Conservation (phyloP, 495 filamentous ascomycete species). For the Daldinia childiae region DNA sequence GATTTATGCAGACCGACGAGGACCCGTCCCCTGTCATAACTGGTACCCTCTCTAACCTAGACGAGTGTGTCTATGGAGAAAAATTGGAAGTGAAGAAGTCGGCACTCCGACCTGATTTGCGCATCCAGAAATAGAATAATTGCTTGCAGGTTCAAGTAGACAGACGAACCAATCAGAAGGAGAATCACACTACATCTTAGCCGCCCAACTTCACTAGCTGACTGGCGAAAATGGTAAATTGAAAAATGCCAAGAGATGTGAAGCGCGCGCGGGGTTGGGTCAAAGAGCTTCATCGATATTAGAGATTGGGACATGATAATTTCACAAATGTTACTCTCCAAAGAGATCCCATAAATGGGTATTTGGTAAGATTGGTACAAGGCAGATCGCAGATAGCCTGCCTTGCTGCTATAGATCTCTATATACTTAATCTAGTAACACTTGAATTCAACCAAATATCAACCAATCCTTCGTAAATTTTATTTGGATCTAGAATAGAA, state of each 20-base stretch:
- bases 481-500: too few species aligned
- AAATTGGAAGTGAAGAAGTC: constrained; percentile 11
- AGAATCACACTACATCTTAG: constrained; percentile 44
- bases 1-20: constrained; percentile 25
- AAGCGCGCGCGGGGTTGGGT: constrained; percentile 13
- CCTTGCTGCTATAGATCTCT: too few species aligned
- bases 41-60: constrained; percentile 23
- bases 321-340: too few species aligned
- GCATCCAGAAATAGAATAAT: constrained; percentile 40
- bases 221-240: constrained; percentile 37
- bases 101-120: constrained; percentile 34
- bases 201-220: constrained; percentile 32
- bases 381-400: too few species aligned
- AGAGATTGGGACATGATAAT: too few species aligned
- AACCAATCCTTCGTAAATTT: too few species aligned
- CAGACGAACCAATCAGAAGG: constrained; percentile 35
- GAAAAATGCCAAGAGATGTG: constrained; percentile 27
- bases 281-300: too few species aligned
- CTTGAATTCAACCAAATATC: too few species aligned
- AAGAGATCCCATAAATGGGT: too few species aligned
- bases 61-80: constrained; percentile 28
- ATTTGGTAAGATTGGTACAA: too few species aligned
- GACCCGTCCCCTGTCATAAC: constrained; percentile 17
- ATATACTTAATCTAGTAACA: too few species aligned
- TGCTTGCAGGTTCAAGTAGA: constrained; percentile 28